These are phyloP conservation scores for Blastomyces emzantsi DNA, from an alignment of 2,329 filamentous ascomycete species.

Conservation along the genomic window DNA sequence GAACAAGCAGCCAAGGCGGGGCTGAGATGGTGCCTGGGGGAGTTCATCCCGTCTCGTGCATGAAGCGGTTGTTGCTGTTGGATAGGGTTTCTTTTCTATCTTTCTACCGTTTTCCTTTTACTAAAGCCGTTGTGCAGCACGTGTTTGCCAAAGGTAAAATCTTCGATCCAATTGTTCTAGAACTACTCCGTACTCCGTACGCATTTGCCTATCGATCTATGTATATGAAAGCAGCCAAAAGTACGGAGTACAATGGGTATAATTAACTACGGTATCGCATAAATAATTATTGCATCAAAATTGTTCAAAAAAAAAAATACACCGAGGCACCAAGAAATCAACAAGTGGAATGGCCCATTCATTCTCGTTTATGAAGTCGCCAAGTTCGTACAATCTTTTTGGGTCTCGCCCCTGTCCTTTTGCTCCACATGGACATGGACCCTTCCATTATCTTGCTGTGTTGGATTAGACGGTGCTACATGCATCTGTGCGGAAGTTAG, in stretches of 20 bases:
- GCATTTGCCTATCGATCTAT: not conserved
- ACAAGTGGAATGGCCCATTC: not conserved
- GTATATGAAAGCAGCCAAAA: not conserved
- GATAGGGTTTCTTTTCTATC: not conserved
- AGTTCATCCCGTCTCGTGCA: not conserved
- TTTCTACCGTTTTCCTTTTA: not conserved
- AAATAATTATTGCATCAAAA: not conserved
- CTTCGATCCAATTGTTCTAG: not conserved
- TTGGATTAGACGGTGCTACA: not conserved
- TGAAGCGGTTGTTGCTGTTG: not conserved
- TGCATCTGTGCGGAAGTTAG: constrained; percentile 2
- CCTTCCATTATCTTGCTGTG: not conserved
- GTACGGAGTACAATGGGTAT: not conserved
- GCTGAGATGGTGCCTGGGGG: not conserved
- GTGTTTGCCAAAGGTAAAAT: not conserved
- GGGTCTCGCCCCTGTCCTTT: not conserved
- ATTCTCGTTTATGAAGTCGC: not conserved
- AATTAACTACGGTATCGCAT: not conserved
- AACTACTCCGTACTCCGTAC: too few species aligned
- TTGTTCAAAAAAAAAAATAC: not conserved
- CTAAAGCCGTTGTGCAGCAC: not conserved
- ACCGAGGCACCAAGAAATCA: not conserved
- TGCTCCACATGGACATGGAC: not conserved
- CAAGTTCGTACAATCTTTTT: not conserved
- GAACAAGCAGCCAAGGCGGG: not conserved